Conservation (phyloP, 2,329 filamentous ascomycete genomes). For the Plenodomus tracheiphilus region DNA sequence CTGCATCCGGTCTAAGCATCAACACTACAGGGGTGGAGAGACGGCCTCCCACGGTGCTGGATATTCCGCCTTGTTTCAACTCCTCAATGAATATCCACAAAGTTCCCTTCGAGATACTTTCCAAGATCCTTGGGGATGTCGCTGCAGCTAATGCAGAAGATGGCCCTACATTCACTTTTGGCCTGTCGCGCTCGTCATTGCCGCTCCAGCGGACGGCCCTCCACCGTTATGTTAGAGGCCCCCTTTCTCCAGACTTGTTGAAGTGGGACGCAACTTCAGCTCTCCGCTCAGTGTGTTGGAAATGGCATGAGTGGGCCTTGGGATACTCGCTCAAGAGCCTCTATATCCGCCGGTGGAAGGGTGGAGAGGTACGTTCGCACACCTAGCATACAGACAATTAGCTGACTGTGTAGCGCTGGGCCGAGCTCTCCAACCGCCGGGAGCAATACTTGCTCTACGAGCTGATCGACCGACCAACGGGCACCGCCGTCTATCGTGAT, state of each 20-base stretch:
- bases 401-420: no score
- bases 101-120: constrained; percentile 57
- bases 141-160: constrained; percentile 53
- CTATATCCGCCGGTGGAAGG: no score
- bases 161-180: constrained; percentile 56
- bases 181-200: constrained; percentile 54
- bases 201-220: constrained; percentile 51
- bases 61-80: no score
- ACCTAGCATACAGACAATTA: no score
- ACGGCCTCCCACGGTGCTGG: no score
- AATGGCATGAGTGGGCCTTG: constrained; percentile 59
- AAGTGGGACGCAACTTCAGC: constrained; percentile 56
- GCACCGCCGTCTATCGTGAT: no score
- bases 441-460: no score
- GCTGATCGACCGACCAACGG: constrained; percentile 15
- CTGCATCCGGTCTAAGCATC: no score
- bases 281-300: constrained; percentile 54
- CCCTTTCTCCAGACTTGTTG: constrained; percentile 55
- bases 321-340: constrained; percentile 36
- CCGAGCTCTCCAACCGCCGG: no score
- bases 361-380: no score
- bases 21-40: no score
- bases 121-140: constrained; percentile 55
- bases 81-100: constrained; percentile 54
- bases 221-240: constrained; percentile 56